phyloP scores from a whole-genome alignment of 108 stramenopile species.

The Skeletonema potamos region DNA sequence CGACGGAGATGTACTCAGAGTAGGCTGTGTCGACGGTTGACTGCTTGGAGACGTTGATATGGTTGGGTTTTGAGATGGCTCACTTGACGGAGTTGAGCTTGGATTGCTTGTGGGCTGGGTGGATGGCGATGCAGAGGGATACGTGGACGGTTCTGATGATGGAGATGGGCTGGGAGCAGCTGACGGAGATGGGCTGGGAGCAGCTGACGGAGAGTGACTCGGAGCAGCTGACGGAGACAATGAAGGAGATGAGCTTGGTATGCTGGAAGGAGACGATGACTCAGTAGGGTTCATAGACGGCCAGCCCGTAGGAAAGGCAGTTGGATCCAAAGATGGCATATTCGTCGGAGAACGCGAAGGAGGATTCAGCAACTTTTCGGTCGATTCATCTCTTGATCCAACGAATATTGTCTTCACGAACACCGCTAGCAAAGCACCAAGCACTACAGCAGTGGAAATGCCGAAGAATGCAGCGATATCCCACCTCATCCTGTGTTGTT shows the following conservation, averaged over 20 bases:
- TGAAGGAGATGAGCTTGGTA: background rate
- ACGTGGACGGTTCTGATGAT: no score
- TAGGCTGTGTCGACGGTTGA: constrained; percentile 1
- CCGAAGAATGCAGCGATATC: background rate
- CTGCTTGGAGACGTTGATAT: constrained; percentile 15
- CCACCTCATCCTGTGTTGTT: background rate
- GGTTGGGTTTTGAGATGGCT: constrained; percentile 12
- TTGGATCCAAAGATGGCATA: background rate
- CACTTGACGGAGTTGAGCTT: constrained; percentile 5
- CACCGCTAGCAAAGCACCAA: background rate
- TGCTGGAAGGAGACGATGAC: background rate
- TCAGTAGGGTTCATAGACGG: background rate
- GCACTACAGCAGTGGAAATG: background rate
- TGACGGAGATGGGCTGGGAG: no score
- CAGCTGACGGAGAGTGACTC: no score
- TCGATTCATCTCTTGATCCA: background rate
- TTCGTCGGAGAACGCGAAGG: background rate
- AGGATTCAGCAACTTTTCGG: background rate
- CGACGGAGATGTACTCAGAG: background rate
- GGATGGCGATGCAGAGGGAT: no score
- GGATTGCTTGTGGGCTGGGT: no score
- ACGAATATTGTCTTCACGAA: background rate
- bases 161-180: no score
- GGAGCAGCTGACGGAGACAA: background rate
- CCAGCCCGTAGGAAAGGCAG: background rate